phyloP scores from a whole-genome alignment of 352 stramenopile genomes.

The Pythium inflatum region DNA sequence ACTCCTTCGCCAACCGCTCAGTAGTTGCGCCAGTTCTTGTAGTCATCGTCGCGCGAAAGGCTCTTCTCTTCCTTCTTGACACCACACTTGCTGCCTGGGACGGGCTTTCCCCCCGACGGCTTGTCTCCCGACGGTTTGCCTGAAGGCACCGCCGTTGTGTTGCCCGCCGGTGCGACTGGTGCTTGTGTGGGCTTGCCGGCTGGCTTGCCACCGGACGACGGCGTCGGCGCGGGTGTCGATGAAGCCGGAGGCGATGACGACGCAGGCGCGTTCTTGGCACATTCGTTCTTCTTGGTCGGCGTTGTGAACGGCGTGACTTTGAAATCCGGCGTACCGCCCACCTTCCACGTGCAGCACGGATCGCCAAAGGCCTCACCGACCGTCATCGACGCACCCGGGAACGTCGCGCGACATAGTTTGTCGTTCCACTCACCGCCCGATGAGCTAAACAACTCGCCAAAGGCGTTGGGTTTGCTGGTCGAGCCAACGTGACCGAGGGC shows the following conservation, averaged over 20 bases:
- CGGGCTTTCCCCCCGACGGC: neutral
- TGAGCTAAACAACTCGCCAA: conserved; percentile 39
- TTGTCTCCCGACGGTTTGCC: neutral
- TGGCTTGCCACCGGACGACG: neutral
- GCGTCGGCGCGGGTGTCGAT: neutral
- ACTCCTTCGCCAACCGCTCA: too few relatives aligned
- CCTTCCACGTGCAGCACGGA: conserved; percentile 52
- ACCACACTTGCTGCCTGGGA: conserved; percentile 5
- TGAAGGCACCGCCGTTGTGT: neutral
- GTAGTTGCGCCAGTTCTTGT: neutral
- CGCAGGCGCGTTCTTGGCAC: neutral
- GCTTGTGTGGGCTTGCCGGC: neutral
- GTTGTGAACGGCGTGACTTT: neutral
- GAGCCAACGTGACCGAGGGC: conserved; percentile 35
- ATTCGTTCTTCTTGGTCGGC: conserved; percentile 5
- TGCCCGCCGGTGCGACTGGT: neutral
- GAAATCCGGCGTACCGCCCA: conserved; percentile 10
- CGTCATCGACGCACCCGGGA: conserved; percentile 40
- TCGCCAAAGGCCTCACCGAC: conserved; percentile 62
- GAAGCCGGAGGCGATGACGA: neutral
- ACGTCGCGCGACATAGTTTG: conserved; percentile 41
- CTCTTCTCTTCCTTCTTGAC: conserved; percentile 16
- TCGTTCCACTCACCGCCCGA: conserved; percentile 35
- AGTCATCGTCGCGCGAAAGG: conserved; percentile 1
- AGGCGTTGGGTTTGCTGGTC: conserved; percentile 35